Base-by-base conservation (phyloP, 768 basidiomycete genomes). In the Pleurotus pulmonarius region DNA sequence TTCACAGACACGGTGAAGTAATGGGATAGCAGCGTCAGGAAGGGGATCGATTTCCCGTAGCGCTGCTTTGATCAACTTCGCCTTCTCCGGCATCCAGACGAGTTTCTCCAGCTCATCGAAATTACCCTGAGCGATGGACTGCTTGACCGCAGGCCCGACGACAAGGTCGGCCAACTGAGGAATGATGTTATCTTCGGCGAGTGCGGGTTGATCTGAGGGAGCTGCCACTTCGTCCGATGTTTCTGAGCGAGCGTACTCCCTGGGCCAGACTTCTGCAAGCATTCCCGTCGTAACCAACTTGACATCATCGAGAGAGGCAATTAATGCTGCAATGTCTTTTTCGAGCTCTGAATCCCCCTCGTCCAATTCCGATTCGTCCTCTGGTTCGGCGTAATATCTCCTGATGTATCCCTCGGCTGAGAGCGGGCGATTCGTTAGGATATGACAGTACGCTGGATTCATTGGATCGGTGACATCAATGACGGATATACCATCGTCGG, bases 401-500 rank as follows among this genome's bases (percentile, higher is more conserved):
- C 56, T 38, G 26, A 57, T 26, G 37, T 57, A 57, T 37, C 43
- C 39, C 39, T 49, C 49, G 12, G 56, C 49, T 12, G 56, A 40
- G 25, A 57, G 22, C 11, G 56, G 56, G 7, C 39, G 16, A 20
- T 41, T 16, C 13, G 34, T 39, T 25, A 55, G 39, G 15, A 65
- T 55, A 56, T 69, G 70, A 52, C 70, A 67, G 57, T 69, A 70
- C 1, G 67, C 53, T 16, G 69, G 64, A 29, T 64, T 53, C 29
- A 59, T 46, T 1, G 67, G 69, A 55, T 68, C 61, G 2, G 71
- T 68, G 22, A 74, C 58, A 51, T 74, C 74, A 13, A 72, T 62
- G 18, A 73, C 61, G 9, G 71, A 69, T 4, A 73, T 65, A 0
- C 72, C 71, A 43, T 71, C 70, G 57, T 72, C 65, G 53, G 72